phyloP scores from a whole-genome alignment of 805 yeast genomes.

The Candida ipomoeae region DNA sequence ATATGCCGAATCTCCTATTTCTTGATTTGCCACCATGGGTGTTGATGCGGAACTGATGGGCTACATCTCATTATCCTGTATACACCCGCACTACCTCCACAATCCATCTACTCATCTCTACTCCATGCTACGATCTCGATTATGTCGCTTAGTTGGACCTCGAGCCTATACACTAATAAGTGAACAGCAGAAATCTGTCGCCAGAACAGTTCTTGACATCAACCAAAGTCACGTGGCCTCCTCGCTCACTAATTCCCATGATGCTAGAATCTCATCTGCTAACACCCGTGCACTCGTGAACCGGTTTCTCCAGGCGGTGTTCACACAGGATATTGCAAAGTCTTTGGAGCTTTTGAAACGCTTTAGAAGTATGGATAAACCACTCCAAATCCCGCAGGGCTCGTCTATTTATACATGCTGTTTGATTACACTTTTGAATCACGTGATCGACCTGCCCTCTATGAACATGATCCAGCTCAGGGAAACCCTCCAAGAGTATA shows the following conservation, averaged over 20 bases:
- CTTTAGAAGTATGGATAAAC: constrained; percentile 4
- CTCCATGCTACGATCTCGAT: neutral
- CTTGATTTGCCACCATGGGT: too few species aligned
- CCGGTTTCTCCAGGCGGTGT: constrained; percentile 15
- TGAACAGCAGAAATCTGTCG: neutral
- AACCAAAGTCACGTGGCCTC: constrained; percentile 6
- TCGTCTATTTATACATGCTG: constrained; percentile 12
- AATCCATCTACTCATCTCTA: too few species aligned
- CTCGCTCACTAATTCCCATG: constrained; percentile 1
- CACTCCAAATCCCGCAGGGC: neutral
- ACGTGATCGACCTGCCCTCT: neutral
- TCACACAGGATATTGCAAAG: constrained; percentile 7
- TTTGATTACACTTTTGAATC: constrained; percentile 10
- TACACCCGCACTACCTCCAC: neutral
- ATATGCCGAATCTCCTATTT: too few species aligned
- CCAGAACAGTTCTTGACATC: constrained; percentile 8
- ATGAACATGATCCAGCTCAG: constrained; percentile 1
- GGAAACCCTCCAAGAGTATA: neutral
- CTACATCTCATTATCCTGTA: neutral
- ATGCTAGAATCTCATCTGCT: constrained; percentile 4
- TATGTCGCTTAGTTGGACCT: neutral
- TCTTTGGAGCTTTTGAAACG: constrained; percentile 5
- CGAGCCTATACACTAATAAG: neutral
- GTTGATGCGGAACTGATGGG: too few species aligned
- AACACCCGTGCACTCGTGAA: constrained; percentile 11